Conservation (phyloP, 306 rosid species). For the Rosa persica region DNA sequence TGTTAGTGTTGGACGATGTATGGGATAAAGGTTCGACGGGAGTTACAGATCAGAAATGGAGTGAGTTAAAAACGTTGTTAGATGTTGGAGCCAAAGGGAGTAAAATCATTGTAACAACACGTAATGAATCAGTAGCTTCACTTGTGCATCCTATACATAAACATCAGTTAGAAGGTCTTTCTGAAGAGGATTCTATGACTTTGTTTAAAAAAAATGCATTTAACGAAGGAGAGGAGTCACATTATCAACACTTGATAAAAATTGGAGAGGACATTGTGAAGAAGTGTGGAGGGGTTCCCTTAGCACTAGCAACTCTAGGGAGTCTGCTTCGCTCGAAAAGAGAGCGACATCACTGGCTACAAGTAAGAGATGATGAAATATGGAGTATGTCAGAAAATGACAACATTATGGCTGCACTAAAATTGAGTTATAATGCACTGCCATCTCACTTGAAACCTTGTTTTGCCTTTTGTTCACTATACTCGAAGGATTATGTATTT, state of each 20-base stretch:
- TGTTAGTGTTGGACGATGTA: conserved; percentile 1
- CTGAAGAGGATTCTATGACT: not conserved
- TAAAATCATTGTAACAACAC: not conserved
- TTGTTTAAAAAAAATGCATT: not conserved
- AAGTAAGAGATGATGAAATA: not conserved
- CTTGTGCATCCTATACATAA: not conserved
- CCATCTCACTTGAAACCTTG: not conserved
- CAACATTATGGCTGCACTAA: not conserved
- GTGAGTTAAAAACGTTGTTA: not conserved
- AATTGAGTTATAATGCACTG: not conserved
- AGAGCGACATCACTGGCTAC: not conserved
- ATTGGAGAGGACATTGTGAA: not conserved
- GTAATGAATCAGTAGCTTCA: not conserved
- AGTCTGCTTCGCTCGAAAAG: not conserved
- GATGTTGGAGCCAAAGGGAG: not conserved
- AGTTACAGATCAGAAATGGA: not conserved
- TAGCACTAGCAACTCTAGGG: not conserved
- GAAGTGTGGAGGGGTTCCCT: not conserved
- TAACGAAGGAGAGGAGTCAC: not conserved
- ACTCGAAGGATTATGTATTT: not conserved
- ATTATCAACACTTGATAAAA: not conserved
- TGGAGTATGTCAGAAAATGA: not conserved
- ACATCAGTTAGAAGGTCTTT: not conserved
- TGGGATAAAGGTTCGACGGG: not conserved
- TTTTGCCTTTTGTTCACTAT: not conserved